These are phyloP conservation scores for Lophium mytilinum DNA, from an alignment of 495 filamentous ascomycete species.

Conservation along the genomic window DNA sequence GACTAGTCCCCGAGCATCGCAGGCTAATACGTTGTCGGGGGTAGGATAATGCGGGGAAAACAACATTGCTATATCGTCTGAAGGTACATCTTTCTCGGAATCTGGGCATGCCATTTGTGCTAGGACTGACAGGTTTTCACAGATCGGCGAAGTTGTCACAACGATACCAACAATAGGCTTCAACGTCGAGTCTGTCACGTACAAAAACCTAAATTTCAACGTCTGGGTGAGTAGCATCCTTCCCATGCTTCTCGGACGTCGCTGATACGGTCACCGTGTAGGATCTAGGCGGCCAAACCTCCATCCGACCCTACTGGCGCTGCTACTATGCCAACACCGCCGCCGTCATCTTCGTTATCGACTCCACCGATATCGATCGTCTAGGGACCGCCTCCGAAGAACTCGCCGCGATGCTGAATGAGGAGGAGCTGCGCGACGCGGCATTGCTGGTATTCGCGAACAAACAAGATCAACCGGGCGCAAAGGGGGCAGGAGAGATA, in stretches of 20 bases:
- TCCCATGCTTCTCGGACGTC: not conserved
- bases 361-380: conserved; percentile 93
- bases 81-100: conserved; percentile 52
- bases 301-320: conserved; percentile 95
- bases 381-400: conserved; percentile 88
- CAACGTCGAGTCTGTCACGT: conserved; percentile 96
- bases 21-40: conserved; percentile 15
- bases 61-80: conserved; percentile 88
- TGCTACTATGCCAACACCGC: conserved; percentile 99
- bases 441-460: conserved; percentile 93
- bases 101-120: not conserved
- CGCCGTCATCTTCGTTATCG: conserved; percentile 97
- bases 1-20: not conserved
- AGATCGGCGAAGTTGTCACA: conserved; percentile 98
- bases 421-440: conserved; percentile 91
- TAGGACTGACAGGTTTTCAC: conserved; percentile 2
- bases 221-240: conserved; percentile 64
- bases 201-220: conserved; percentile 96
- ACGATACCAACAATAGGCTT: conserved; percentile 99
- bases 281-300: conserved; percentile 93
- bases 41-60: conserved; percentile 98
- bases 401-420: conserved; percentile 87
- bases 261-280: conserved; percentile 26
- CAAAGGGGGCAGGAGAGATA: conserved; percentile 94
- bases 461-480: conserved; percentile 97